Percentiles rank a stretch among this genome's conserved stretches.
Conservation (phyloP, 1,284 basidiomycete species). For the Pyrrhoderma lamaoense region DNA sequence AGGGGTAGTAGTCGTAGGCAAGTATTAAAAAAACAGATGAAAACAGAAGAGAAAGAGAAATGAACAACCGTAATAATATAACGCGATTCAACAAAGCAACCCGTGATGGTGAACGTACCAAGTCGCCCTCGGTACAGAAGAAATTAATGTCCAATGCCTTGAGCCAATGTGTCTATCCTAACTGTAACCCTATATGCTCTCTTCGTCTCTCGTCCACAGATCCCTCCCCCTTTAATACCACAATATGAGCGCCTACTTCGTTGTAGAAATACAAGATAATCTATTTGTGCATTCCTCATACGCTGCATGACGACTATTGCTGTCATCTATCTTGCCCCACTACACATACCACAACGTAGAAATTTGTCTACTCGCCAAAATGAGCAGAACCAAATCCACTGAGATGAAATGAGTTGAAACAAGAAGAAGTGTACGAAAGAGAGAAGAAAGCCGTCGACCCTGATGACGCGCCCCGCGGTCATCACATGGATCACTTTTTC, state of each 20-base stretch:
- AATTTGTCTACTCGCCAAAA: conserved; percentile 15
- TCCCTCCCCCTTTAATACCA: no score
- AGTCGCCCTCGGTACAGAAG: conserved; percentile 17
- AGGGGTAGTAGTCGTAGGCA: not conserved
- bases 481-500: conserved; percentile 78
- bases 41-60: conserved; percentile 3
- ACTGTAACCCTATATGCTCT: no score
- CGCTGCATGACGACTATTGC: no score
- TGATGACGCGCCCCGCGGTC: conserved; percentile 53
- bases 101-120: conserved; percentile 7
- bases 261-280: no score
- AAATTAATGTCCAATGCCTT: not conserved
- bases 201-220: no score
- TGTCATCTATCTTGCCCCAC: no score
- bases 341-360: no score
- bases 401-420: conserved; percentile 6
- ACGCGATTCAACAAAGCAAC: conserved; percentile 14
- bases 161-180: no score
- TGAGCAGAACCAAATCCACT: conserved; percentile 20
- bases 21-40: not conserved
- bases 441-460: conserved; percentile 21
- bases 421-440: conserved; percentile 20
- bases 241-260: no score
- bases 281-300: no score
- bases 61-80: conserved; percentile 19